Evolutionary conservation across 176 grass and related monocot genomes (phyloP).

Genomic region (Carex kokanica): DNA sequence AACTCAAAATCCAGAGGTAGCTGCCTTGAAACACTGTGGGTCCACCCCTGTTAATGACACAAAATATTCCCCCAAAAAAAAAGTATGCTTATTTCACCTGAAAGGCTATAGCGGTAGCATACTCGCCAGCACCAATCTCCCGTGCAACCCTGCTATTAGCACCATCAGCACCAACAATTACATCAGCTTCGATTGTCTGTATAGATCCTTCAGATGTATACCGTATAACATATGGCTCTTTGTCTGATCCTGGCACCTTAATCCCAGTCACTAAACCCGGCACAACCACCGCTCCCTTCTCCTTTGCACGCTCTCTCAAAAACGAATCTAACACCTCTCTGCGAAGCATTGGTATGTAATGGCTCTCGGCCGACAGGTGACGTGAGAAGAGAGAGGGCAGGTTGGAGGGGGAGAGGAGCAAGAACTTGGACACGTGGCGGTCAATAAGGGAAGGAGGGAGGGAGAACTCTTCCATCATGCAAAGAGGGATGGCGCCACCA

Average conservation of each 20-base stretch:
- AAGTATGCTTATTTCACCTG: conserved; percentile 22
- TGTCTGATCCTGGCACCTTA: neutral
- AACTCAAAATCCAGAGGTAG: too few relatives aligned
- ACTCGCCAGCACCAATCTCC: conserved; percentile 61
- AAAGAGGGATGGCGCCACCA: conserved; percentile 88
- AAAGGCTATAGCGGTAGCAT: conserved; percentile 96
- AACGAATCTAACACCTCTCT: conserved; percentile 93
- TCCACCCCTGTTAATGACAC: neutral
- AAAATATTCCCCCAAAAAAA: neutral
- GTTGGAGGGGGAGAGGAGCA: conserved; percentile 85
- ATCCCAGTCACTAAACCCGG: conserved; percentile 58
- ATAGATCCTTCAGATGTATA: conserved; percentile 13
- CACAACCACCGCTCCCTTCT: conserved; percentile 51
- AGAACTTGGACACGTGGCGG: conserved; percentile 79
- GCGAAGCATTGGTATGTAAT: conserved; percentile 87
- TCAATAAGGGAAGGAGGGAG: conserved; percentile 63
- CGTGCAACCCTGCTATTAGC: conserved; percentile 86
- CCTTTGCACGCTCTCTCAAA: conserved; percentile 52
- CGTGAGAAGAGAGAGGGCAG: conserved; percentile 67
- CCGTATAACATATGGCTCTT: conserved; percentile 21
- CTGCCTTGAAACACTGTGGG: too few relatives aligned
- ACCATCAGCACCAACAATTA: conserved; percentile 80
- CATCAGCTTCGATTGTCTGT: conserved; percentile 49
- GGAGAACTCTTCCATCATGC: conserved; percentile 88
- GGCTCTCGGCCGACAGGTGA: conserved; percentile 39